Evolutionary conservation across 305 asterid species (phyloP).

Genomic region (Fraxinus sp.): DNA sequence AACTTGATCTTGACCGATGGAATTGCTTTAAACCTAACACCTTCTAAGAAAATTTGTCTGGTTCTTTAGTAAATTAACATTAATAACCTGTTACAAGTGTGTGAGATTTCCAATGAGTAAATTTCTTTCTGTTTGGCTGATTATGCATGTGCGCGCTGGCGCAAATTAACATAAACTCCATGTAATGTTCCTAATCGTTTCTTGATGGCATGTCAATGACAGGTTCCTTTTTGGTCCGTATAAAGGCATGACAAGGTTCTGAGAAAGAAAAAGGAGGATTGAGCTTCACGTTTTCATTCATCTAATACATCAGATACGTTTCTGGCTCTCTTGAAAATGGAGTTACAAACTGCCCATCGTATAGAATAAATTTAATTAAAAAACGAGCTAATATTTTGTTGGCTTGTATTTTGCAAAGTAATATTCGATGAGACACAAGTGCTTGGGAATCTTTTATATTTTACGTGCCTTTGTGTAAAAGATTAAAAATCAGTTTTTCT

Average conservation of each 20-base stretch:
- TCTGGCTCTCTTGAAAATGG: neutral
- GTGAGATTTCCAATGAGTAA: neutral
- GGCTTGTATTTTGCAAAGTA: neutral
- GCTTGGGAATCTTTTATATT: neutral
- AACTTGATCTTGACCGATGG: neutral
- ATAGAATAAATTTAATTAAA: too few species aligned
- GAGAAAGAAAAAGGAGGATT: neutral
- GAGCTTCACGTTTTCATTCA: neutral
- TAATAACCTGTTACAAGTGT: neutral
- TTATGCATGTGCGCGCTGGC: neutral
- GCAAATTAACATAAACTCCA: neutral
- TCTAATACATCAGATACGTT: neutral
- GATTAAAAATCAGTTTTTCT: neutral
- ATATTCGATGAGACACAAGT: too few species aligned
- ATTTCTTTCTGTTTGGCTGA: neutral
- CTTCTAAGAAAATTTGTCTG: neutral
- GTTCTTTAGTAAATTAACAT: neutral
- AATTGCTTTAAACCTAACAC: neutral
- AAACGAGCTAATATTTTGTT: neutral
- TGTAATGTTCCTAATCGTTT: slow-evolving; percentile 10
- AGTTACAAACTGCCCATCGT: neutral
- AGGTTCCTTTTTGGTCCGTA: slow-evolving; percentile 88
- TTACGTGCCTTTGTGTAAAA: neutral
- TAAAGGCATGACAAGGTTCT: slow-evolving; percentile 61
- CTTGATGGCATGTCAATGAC: slow-evolving; percentile 23